phyloP scores from a whole-genome alignment of 2,329 filamentous ascomycete genomes.

The Pseudocercospora eumusae region DNA sequence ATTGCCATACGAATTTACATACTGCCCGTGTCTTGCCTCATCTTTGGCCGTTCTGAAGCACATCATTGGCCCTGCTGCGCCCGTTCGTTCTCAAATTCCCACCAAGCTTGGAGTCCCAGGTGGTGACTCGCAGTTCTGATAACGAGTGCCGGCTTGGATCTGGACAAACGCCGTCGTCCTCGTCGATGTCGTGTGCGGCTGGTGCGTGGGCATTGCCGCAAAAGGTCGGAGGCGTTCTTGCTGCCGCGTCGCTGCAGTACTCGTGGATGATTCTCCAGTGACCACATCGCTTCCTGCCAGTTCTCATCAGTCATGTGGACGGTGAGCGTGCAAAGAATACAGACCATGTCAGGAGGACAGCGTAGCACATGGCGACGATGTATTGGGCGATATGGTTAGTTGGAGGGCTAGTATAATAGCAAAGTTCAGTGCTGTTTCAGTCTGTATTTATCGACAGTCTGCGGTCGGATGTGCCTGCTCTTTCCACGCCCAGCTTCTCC shows the following conservation, averaged over 20 bases:
- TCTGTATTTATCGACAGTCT: neutral
- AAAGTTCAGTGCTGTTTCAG: conserved; percentile 1
- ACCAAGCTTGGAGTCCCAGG: neutral
- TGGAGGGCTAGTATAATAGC: neutral
- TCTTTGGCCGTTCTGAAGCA: neutral
- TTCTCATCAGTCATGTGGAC: neutral
- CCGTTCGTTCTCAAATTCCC: conserved; percentile 1
- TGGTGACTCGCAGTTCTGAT: neutral
- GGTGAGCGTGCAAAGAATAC: neutral
- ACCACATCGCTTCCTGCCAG: neutral
- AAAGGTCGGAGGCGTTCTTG: neutral
- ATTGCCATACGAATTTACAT: no score
- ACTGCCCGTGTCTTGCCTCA: neutral
- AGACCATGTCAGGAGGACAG: conserved; percentile 2
- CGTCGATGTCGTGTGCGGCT: conserved; percentile 5
- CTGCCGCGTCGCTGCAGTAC: conserved; percentile 1
- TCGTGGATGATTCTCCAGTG: conserved; percentile 11
- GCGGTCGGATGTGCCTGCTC: neutral
- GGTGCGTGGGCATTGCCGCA: conserved; percentile 6
- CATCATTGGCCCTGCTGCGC: neutral
- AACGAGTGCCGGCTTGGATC: neutral
- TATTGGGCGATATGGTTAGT: neutral
- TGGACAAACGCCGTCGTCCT: conserved; percentile 9
- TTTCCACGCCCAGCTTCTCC: neutral
- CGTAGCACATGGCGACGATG: conserved; percentile 8